A percentile compares a stretch with the other conserved stretches of the same genome.
These are phyloP conservation scores for Hemileccinum impolitum DNA, from an alignment of 768 basidiomycete genomes.

Conservation along the genomic window DNA sequence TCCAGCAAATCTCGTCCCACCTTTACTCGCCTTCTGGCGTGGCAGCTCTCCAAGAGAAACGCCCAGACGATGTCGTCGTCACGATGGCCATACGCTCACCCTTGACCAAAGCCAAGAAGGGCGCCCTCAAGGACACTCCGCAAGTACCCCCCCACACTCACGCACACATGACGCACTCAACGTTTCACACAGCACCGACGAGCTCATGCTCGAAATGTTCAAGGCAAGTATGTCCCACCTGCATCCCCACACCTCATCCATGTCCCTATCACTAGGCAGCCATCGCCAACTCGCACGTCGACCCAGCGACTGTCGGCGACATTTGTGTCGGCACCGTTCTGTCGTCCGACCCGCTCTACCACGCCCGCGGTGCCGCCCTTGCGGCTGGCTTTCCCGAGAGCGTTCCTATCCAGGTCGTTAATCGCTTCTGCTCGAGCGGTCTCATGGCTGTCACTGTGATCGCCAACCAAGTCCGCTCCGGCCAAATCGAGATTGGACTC, in stretches of 20 bases:
- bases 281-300: constrained; percentile 54
- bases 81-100: constrained; percentile 79
- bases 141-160: constrained; percentile 25
- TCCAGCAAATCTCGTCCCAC: constrained; percentile 65
- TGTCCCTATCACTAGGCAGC: constrained; percentile 42
- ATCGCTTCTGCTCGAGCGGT: constrained; percentile 81
- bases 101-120: constrained; percentile 72
- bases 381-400: constrained; percentile 80
- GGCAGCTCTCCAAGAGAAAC: constrained; percentile 52
- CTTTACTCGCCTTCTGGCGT: constrained; percentile 46
- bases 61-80: constrained; percentile 76
- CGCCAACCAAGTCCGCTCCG: constrained; percentile 69
- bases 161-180: constrained; percentile 6
- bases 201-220: constrained; percentile 79
- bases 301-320: constrained; percentile 67
- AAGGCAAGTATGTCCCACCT: constrained; percentile 42
- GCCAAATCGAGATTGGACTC: constrained; percentile 79
- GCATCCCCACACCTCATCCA: neutral
- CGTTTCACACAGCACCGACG: constrained; percentile 55
- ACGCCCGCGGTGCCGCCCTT: constrained; percentile 69
- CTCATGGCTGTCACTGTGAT: constrained; percentile 81
- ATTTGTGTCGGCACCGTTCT: constrained; percentile 80
- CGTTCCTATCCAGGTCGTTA: constrained; percentile 70
- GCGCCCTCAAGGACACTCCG: constrained; percentile 70
- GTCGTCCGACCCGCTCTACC: constrained; percentile 61